Conservation (phyloP, 2,329 filamentous ascomycete species). For the Beauveria varroae region DNA sequence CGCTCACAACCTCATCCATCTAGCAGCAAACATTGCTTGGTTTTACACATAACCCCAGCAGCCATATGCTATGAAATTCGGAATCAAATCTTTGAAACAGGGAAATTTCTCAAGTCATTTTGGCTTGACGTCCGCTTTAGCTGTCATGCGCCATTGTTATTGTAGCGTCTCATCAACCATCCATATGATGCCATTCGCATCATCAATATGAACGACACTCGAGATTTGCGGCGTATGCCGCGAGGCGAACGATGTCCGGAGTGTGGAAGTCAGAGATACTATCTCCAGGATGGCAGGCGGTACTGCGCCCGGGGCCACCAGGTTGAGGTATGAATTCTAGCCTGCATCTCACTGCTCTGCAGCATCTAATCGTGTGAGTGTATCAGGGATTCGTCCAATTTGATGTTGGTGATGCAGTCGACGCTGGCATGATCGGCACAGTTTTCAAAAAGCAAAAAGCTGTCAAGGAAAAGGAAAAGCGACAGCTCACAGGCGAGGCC, state of each 20-base stretch:
- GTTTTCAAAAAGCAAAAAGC: constrained; percentile 51
- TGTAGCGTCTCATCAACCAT: neutral
- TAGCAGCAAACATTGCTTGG: neutral
- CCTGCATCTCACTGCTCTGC: neutral
- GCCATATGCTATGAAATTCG: neutral
- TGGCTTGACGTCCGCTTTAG: neutral
- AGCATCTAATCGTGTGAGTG: constrained; percentile 1
- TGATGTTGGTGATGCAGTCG: constrained; percentile 60
- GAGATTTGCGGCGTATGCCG: constrained; percentile 43
- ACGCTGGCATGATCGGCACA: constrained; percentile 54
- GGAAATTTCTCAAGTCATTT: neutral
- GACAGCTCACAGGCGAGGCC: constrained; percentile 55
- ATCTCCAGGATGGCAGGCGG: constrained; percentile 65
- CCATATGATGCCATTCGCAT: neutral
- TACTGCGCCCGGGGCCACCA: constrained; percentile 78
- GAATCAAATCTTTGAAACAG: neutral
- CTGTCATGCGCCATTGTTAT: neutral
- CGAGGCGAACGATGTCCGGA: constrained; percentile 47
- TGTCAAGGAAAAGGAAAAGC: constrained; percentile 42
- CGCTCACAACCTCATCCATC: neutral
- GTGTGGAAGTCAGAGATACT: constrained; percentile 66
- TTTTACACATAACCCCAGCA: neutral
- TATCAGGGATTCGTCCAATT: constrained; percentile 46
- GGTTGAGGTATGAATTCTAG: constrained; percentile 51
- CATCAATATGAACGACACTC: constrained; percentile 30